These are phyloP conservation scores for Dioscorea dumetorum DNA, from an alignment of 106 monocot genomes.

Conservation along the genomic window DNA sequence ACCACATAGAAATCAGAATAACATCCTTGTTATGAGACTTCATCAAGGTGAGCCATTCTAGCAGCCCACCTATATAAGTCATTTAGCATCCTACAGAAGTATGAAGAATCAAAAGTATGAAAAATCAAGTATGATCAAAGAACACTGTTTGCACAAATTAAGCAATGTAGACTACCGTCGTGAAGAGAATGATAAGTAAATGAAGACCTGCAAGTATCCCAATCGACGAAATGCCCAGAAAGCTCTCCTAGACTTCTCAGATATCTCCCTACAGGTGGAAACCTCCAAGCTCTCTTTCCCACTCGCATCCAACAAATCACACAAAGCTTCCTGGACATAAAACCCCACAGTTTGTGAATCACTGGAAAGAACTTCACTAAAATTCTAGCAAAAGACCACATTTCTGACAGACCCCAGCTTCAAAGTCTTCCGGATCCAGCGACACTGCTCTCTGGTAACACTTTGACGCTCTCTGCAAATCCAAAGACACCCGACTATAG, in stretches of 20 bases:
- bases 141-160: too few relatives aligned
- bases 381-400: constrained; percentile 1
- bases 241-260: constrained; percentile 75
- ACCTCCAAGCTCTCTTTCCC: constrained; percentile 90
- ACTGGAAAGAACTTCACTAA: not conserved
- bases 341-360: too few relatives aligned
- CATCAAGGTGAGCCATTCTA: too few relatives aligned
- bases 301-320: constrained; percentile 70
- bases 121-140: too few relatives aligned
- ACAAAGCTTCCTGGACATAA: constrained; percentile 62
- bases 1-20: too few relatives aligned
- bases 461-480: constrained; percentile 70
- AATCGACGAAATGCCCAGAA: constrained; percentile 92
- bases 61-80: too few relatives aligned
- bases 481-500: constrained; percentile 35
- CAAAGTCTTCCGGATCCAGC: constrained; percentile 57
- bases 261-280: constrained; percentile 69
- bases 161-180: too few relatives aligned
- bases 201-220: constrained; percentile 74
- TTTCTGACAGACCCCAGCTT: constrained; percentile 73
- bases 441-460: constrained; percentile 87
- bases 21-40: too few relatives aligned
- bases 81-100: too few relatives aligned
- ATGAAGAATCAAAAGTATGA: too few relatives aligned
- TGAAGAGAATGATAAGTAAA: constrained; percentile 2